A percentile compares a stretch with the other conserved stretches of the same genome.
Evolutionary conservation across 108 stramenopile genomes (phyloP).

Genomic region (Nitzschia sp.): DNA sequence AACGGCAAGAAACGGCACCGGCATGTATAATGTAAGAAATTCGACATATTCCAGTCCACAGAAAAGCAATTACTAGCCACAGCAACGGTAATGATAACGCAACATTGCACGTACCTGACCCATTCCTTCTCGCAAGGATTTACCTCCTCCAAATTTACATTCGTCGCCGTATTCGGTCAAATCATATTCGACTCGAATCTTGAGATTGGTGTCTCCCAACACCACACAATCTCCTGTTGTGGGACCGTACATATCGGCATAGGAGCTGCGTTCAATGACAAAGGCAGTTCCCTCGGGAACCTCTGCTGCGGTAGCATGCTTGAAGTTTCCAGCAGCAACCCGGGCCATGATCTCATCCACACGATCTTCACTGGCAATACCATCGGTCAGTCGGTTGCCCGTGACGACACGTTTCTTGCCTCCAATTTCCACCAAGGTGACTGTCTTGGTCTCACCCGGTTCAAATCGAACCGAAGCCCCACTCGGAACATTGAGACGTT

Average conservation of each 20-base stretch:
- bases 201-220: slow-evolving; percentile 90
- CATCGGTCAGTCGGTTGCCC: slow-evolving; percentile 68
- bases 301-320: slow-evolving; percentile 37
- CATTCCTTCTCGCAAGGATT: slow-evolving; percentile 98
- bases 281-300: slow-evolving; percentile 41
- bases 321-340: slow-evolving; percentile 43
- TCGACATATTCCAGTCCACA: neutral
- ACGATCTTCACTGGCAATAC: slow-evolving; percentile 36
- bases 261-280: slow-evolving; percentile 47
- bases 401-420: slow-evolving; percentile 57
- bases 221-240: slow-evolving; percentile 86
- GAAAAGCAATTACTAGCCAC: neutral
- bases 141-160: slow-evolving; percentile 98
- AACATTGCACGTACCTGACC: slow-evolving; percentile 73
- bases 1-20: neutral
- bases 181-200: slow-evolving; percentile 80
- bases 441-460: slow-evolving; percentile 94
- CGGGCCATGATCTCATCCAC: slow-evolving; percentile 55
- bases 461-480: slow-evolving; percentile 96
- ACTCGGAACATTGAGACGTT: slow-evolving; percentile 90
- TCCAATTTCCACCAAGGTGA: slow-evolving; percentile 88
- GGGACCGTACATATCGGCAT: slow-evolving; percentile 86
- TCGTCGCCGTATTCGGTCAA: slow-evolving; percentile 90
- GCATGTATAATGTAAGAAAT: neutral
- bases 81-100: too few relatives aligned